Evolutionary conservation across 2,329 filamentous ascomycete species (phyloP), one percentile per base, ranked within the genome.

Genomic region (Sclerotinia minor): DNA sequence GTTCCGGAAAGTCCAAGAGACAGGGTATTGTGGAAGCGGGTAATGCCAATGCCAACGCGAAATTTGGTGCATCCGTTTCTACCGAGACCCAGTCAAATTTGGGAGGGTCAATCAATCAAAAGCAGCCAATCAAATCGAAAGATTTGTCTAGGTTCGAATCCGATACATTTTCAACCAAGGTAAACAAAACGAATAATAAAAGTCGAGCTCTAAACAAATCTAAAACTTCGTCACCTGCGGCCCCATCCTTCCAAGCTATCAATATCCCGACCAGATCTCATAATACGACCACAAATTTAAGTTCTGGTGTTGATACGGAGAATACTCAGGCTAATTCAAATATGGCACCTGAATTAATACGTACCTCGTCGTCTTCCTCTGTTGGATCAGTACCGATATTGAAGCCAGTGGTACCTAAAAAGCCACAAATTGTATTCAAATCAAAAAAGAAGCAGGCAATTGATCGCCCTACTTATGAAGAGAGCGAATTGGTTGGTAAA

Each of bases 161-260:
- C 64, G 73, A 70, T 67, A 73, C 70, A 67, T 74, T 75, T 69
- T 72, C 71, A 52, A 73, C 73, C 35, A 71, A 68, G 45, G 38
- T 41, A 50, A 38, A 54, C 24, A 67, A 67, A n/a, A 19, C 65
- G 47, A 67, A 63, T 67, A 67, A 67, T 44, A 67, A 67, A 50
- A 52, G 50, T 54, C 50, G 57, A 52, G 49, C 38, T 67, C 41
- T 26, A 45, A 63, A 44, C 26, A 67, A 67, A 45, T 63, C 65
- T 29, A 67, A 67, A 55, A 64, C 67, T 55, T 49, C 72, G 19
- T 64, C 71, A 63, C 57, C 71, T 29, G 32, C 67, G 29, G 53
- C 68, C 64, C 64, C 70, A 47, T 70, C 71, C n/a, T 69, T 68
- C 54, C 64, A 65, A 52, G 64, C 69, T 53, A 67, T 65, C 65